Percentiles rank a stretch among this genome's conserved stretches.
phyloP scores from a whole-genome alignment of 2,329 filamentous ascomycete species.

The Aspergillus fischeri region DNA sequence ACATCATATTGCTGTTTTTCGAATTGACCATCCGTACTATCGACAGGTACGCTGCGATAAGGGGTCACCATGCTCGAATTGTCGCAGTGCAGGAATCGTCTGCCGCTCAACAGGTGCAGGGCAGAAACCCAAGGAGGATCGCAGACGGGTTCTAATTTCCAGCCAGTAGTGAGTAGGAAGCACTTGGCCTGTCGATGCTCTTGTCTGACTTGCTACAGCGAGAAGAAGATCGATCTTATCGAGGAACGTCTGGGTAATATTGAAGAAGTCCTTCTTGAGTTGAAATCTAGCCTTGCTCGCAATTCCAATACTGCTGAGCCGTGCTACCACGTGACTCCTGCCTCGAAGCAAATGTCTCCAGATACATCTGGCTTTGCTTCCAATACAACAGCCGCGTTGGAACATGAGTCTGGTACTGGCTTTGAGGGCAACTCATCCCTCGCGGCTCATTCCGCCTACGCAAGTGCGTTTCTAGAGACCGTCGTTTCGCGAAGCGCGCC shows the following conservation, averaged over 20 bases:
- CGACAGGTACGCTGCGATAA: conserved; percentile 41
- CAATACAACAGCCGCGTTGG: conserved; percentile 22
- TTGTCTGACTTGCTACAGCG: conserved; percentile 30
- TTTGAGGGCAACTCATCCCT: conserved; percentile 51
- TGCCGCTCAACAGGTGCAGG: conserved; percentile 38
- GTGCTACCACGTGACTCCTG: conserved; percentile 10
- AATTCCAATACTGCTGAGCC: conserved; percentile 1
- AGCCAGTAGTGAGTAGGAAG: conserved; percentile 37
- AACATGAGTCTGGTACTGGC: conserved; percentile 23
- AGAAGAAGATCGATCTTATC: conserved; percentile 52
- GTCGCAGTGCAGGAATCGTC: conserved; percentile 31
- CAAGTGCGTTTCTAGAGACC: conserved; percentile 41
- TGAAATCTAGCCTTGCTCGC: conserved; percentile 15
- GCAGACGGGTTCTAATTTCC: conserved; percentile 39
- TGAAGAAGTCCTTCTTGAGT: conserved; percentile 33
- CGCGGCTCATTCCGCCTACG: conserved; percentile 46
- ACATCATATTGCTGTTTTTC: not conserved
- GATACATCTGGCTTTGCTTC: conserved; percentile 9
- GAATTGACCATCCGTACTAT: not conserved
- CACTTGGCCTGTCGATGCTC: not conserved
- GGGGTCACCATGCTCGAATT: conserved; percentile 40
- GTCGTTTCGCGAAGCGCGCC: conserved; percentile 34
- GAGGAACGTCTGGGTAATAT: conserved; percentile 49
- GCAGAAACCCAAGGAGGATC: conserved; percentile 32
- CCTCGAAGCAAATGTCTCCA: conserved; percentile 9